Evolutionary conservation across 805 yeast species (phyloP).

Genomic region (Deakozyma indianensis): DNA sequence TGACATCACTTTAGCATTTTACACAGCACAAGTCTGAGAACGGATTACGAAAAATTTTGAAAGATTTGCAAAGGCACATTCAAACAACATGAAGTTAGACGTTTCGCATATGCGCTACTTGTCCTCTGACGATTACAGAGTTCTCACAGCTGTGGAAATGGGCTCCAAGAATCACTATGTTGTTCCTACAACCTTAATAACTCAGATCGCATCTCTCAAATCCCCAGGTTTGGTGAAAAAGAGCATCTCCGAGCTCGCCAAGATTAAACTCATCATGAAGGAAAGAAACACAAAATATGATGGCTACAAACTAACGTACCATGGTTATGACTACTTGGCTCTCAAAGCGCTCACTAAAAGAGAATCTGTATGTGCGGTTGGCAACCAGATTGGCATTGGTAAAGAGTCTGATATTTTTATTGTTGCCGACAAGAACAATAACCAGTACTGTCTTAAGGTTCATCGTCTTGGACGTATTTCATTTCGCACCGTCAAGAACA

Average conservation of each 20-base stretch:
- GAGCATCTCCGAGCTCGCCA: conserved; percentile 75
- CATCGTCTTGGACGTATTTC: conserved; percentile 92
- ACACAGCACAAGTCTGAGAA: too few relatives aligned
- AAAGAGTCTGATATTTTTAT: conserved; percentile 93
- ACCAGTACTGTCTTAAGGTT: conserved; percentile 66
- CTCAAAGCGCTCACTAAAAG: conserved; percentile 69
- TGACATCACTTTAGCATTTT: too few relatives aligned
- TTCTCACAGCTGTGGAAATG: conserved; percentile 66
- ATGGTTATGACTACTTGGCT: conserved; percentile 88
- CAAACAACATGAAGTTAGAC: conserved; percentile 63
- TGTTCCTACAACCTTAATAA: conserved; percentile 79
- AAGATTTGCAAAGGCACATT: too few relatives aligned
- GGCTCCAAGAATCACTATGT: conserved; percentile 91
- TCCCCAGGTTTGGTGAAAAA: conserved; percentile 64
- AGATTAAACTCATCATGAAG: conserved; percentile 60
- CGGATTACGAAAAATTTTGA: too few relatives aligned
- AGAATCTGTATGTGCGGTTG: conserved; percentile 61
- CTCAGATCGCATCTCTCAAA: conserved; percentile 62
- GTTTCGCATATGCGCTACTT: conserved; percentile 88
- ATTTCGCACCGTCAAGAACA: conserved; percentile 81
- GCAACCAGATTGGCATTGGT: conserved; percentile 87
- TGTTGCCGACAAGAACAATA: conserved; percentile 53
- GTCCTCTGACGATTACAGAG: conserved; percentile 80
- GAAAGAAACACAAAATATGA: conserved; percentile 88
- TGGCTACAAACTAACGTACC: conserved; percentile 79